phyloP scores from a whole-genome alignment of 1,284 basidiomycete species.

The Sporisorium reilianum region DNA sequence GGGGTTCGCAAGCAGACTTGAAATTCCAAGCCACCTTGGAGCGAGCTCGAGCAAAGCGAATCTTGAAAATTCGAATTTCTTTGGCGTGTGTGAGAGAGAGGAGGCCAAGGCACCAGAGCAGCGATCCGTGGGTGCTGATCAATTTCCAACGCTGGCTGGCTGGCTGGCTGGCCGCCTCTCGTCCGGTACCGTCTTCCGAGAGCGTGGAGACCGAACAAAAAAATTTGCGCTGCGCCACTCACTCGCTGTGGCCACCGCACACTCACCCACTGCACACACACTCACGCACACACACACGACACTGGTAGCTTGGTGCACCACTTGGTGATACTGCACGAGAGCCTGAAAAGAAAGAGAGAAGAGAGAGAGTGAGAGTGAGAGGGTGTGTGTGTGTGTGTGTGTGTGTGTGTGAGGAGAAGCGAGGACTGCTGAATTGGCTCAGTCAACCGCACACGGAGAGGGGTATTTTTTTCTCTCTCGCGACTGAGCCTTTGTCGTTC shows the following conservation, averaged over 20 bases:
- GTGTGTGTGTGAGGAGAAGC: too few relatives aligned
- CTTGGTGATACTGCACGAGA: too few relatives aligned
- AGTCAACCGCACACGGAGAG: neutral
- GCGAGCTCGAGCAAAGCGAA: too few relatives aligned
- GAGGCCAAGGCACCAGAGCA: slow-evolving; percentile 4
- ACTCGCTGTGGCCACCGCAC: neutral
- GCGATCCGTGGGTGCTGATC: too few relatives aligned
- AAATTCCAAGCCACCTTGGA: neutral
- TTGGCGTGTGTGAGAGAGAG: neutral
- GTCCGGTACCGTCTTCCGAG: too few relatives aligned
- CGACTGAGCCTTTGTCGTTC: slow-evolving; percentile 28
- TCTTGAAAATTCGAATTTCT: slow-evolving; percentile 1
- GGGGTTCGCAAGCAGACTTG: too few relatives aligned
- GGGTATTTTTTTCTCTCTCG: neutral
- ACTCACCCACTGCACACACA: neutral
- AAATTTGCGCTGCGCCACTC: slow-evolving; percentile 4
- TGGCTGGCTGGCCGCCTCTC: neutral
- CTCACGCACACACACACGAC: neutral
- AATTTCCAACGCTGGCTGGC: too few relatives aligned
- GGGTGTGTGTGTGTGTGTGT: too few relatives aligned
- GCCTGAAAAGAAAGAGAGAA: neutral
- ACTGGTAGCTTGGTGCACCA: too few relatives aligned
- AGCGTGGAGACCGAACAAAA: neutral
- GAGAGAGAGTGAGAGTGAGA: too few relatives aligned
- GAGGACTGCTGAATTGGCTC: neutral